Percentiles rank a stretch among this genome's conserved stretches.
These are phyloP conservation scores for Aspergillus sp. DNA, from an alignment of 2,329 filamentous ascomycete genomes.

Conservation along the genomic window DNA sequence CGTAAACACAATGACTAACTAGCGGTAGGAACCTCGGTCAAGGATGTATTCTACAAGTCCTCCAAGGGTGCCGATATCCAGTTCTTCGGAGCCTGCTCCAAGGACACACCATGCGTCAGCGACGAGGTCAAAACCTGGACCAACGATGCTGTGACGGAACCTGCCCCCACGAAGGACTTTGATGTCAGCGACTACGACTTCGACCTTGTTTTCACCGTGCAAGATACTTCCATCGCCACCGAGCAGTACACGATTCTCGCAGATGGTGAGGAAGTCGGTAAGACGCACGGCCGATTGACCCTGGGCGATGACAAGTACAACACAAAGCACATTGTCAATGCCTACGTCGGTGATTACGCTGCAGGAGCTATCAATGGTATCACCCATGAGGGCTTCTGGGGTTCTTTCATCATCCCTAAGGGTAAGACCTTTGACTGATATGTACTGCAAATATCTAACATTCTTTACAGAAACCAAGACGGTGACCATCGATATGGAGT, in stretches of 20 bases:
- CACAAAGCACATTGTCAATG: not conserved
- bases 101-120: not conserved
- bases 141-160: not conserved
- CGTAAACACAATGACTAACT: too few relatives aligned
- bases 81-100: not conserved
- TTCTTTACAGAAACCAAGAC: not conserved
- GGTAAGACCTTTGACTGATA: not conserved
- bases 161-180: not conserved
- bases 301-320: not conserved
- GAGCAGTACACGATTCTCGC: not conserved
- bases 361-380: not conserved
- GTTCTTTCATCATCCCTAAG: not conserved
- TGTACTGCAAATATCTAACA: too few relatives aligned
- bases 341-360: not conserved
- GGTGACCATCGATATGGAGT: too few relatives aligned
- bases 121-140: not conserved
- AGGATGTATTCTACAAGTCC: too few relatives aligned
- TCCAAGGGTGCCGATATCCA: not conserved
- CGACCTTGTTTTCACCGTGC: not conserved
- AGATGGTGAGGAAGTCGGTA: not conserved
- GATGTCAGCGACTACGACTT: not conserved
- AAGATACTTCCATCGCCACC: not conserved
- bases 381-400: not conserved
- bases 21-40: too few relatives aligned
- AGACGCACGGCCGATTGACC: not conserved